phyloP scores from a whole-genome alignment of 495 filamentous ascomycete genomes.

The Pseudomonodictys pantanalensis region DNA sequence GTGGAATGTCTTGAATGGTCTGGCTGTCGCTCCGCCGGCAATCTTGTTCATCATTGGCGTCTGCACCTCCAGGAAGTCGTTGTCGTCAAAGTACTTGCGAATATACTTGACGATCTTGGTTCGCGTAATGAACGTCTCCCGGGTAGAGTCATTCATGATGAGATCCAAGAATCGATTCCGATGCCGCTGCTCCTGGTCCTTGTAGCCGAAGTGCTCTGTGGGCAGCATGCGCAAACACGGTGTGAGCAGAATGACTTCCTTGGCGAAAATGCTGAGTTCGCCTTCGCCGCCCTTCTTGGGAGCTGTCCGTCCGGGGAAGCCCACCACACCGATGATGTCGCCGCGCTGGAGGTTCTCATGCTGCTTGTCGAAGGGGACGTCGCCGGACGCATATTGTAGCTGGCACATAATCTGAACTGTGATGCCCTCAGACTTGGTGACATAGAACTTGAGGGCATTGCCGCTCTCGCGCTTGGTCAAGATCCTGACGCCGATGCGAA shows the following conservation, averaged over 20 bases:
- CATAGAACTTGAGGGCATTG: slow-evolving; percentile 63
- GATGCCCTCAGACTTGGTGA: slow-evolving; percentile 77
- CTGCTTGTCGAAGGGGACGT: slow-evolving; percentile 68
- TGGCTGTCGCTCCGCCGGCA: slow-evolving; percentile 92
- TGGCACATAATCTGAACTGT: slow-evolving; percentile 84
- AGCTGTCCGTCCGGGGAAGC: slow-evolving; percentile 82
- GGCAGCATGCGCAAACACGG: slow-evolving; percentile 94
- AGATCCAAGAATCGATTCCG: slow-evolving; percentile 91
- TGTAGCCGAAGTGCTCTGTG: slow-evolving; percentile 86
- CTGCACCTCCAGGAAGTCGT: slow-evolving; percentile 90
- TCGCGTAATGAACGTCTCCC: slow-evolving; percentile 76
- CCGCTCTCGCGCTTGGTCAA: neutral
- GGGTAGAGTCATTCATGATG: slow-evolving; percentile 83
- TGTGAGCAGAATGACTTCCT: slow-evolving; percentile 75
- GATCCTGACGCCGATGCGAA: slow-evolving; percentile 79
- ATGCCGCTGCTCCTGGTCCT: slow-evolving; percentile 88
- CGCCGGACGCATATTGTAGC: slow-evolving; percentile 47
- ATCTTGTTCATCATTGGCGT: slow-evolving; percentile 97
- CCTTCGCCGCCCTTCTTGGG: slow-evolving; percentile 83
- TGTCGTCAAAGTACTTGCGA: slow-evolving; percentile 77
- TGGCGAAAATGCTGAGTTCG: slow-evolving; percentile 91
- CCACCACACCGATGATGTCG: slow-evolving; percentile 86
- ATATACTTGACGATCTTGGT: slow-evolving; percentile 83
- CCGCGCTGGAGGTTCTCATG: slow-evolving; percentile 87
- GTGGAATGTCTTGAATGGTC: slow-evolving; percentile 91